phyloP scores from a whole-genome alignment of 306 rosid species.

The Vigna angularis region DNA sequence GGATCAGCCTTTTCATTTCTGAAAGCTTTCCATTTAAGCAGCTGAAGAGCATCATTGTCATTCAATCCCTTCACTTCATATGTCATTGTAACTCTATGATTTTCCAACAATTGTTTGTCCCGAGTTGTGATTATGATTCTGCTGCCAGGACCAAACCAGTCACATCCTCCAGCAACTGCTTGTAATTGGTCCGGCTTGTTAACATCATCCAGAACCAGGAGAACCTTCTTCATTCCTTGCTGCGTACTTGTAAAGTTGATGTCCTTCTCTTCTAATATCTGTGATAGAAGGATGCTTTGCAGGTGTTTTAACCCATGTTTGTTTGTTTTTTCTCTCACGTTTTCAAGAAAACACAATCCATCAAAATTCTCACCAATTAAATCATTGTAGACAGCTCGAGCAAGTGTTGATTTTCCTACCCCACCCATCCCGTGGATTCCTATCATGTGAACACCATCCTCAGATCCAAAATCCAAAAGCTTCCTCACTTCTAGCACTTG shows the following conservation, averaged over 20 bases:
- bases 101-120: no score
- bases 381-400: neutral
- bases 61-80: neutral
- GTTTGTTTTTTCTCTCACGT: neutral
- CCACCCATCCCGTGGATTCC: neutral
- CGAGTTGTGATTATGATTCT: slow-evolving; percentile 29
- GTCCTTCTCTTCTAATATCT: neutral
- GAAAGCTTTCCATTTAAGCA: neutral
- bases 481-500: neutral
- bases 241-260: neutral
- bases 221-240: slow-evolving; percentile 35
- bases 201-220: slow-evolving; percentile 47
- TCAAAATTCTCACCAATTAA: neutral
- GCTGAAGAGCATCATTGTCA: neutral
- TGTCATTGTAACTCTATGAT: no score
- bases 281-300: slow-evolving; percentile 35
- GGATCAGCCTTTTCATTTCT: neutral
- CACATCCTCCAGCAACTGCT: neutral
- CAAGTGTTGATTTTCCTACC: neutral
- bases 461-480: neutral
- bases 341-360: neutral
- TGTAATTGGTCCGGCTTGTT: slow-evolving; percentile 24
- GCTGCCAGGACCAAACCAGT: slow-evolving; percentile 47
- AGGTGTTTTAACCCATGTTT: slow-evolving; percentile 29
- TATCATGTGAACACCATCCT: neutral